Base-by-base conservation (phyloP, 768 basidiomycete genomes). In the Lyophyllum shimeji region DNA sequence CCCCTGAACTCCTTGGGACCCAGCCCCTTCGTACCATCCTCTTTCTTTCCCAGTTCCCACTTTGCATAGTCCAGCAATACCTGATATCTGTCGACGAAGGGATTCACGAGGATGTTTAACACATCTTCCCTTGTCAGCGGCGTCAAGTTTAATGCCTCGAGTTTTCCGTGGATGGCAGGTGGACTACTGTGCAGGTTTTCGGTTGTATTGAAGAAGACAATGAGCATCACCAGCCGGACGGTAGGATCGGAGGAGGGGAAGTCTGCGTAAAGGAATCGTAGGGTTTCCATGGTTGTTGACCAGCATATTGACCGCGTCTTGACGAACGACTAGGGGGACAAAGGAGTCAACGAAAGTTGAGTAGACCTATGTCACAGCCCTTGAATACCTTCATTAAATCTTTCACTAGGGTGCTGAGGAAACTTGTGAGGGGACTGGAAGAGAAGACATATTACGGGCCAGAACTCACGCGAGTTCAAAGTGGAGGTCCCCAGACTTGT, bases 201-300 rank as follows among this genome's bases (percentile, higher is more conserved):
- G 43, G 72, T 68, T 17, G 71, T 60, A 31, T 84, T 73, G 69
- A 87, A 89, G 18, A 86, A 74, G 15, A 83, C 81, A 53, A 90
- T 76, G n/a, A 93, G 77, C 71, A 95, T 83, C 52, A 88, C 87
- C 20, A 85, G 77, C 40, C 89, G 85, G 59, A 84, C 86, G 46
- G 74, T 74, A 20, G 78, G 76, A 63, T 89, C 81, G 7, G 74
- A 61, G 42, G 81, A 83, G 20, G 86, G 85, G 65, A 87, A 90
- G 64, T 91, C 89, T 45, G 72, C 68, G 66, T 81, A 86, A 43
- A 92, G 77, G 50, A 82, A 79, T 23, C 83, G 80, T 37, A 92
- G 76, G 31, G 78, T 79, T 62, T 77, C 76, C 51, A 75, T 76
- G 18, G 80, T 82, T 51, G 72, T 67, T 20, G 68, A 47, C 24